phyloP scores from a whole-genome alignment of 768 basidiomycete genomes.

The Leucocoprinus sp. region DNA sequence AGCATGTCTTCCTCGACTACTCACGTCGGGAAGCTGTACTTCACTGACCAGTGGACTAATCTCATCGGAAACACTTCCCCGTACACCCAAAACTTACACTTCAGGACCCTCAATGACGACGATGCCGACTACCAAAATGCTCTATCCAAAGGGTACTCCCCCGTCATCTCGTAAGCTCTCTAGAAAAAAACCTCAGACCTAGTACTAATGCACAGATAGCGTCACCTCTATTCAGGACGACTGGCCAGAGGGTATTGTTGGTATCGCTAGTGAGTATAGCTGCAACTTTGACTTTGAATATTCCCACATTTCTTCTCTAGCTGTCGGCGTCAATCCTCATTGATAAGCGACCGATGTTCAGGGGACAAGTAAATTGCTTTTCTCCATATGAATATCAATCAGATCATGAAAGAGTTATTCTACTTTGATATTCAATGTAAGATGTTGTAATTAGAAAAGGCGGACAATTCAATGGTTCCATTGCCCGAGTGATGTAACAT shows the following conservation, averaged over 20 bases:
- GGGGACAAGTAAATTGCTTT: background rate
- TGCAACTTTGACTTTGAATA: background rate
- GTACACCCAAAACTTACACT: conserved; percentile 25
- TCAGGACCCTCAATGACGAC: conserved; percentile 20
- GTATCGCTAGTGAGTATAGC: conserved; percentile 7
- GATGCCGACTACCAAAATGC: conserved; percentile 22
- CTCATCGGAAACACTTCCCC: conserved; percentile 20
- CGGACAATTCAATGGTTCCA: no score
- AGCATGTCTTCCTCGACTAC: conserved; percentile 18
- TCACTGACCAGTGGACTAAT: conserved; percentile 28
- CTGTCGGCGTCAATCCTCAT: conserved; percentile 4
- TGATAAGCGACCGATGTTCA: background rate
- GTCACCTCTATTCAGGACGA: conserved; percentile 10
- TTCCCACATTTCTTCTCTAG: background rate
- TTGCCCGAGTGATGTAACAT: no score
- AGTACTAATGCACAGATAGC: background rate
- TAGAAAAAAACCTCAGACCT: background rate
- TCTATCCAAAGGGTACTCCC: conserved; percentile 19
- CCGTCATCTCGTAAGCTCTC: conserved; percentile 20
- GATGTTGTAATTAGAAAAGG: no score
- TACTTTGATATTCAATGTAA: no score
- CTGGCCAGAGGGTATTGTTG: conserved; percentile 10
- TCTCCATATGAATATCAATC: background rate
- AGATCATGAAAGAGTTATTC: no score
- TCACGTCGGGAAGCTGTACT: conserved; percentile 33